A percentile compares a stretch with the other conserved stretches of the same genome.
phyloP scores from a whole-genome alignment of 768 basidiomycete species.

The Mycena rosella region DNA sequence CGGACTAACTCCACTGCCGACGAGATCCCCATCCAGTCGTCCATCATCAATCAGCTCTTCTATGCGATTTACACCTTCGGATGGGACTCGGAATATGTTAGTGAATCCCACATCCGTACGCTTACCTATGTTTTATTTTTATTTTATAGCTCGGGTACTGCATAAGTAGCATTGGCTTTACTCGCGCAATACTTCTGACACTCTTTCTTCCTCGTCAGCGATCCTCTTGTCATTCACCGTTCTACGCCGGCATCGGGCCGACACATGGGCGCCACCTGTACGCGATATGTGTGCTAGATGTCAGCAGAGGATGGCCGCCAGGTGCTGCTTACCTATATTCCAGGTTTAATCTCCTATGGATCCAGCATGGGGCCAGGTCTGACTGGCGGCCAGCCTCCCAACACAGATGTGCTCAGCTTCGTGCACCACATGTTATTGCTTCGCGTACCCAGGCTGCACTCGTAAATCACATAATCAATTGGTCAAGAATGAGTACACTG shows the following conservation, averaged over 20 bases:
- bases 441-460: too few relatives aligned
- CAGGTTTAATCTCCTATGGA: background rate
- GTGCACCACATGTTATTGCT: too few relatives aligned
- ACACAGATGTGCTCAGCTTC: too few relatives aligned
- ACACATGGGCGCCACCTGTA: too few relatives aligned
- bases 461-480: too few relatives aligned
- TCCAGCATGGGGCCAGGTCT: too few relatives aligned
- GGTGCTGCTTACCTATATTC: constrained; percentile 11
- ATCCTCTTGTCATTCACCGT: too few relatives aligned
- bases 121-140: constrained; percentile 10
- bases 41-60: constrained; percentile 70
- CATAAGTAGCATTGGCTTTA: constrained; percentile 65
- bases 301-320: too few relatives aligned
- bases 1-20: background rate
- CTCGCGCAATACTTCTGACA: constrained; percentile 68
- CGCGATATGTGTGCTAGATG: too few relatives aligned
- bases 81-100: constrained; percentile 76
- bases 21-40: constrained; percentile 58
- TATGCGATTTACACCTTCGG: constrained; percentile 72
- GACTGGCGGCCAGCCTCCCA: too few relatives aligned
- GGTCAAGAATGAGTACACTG: too few relatives aligned
- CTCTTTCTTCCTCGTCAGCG: constrained; percentile 71
- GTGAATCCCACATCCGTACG: background rate
- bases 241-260: too few relatives aligned
- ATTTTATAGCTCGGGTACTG: constrained; percentile 86